Conservation (phyloP, 2,329 filamentous ascomycete species). For the Penicillium sp. region DNA sequence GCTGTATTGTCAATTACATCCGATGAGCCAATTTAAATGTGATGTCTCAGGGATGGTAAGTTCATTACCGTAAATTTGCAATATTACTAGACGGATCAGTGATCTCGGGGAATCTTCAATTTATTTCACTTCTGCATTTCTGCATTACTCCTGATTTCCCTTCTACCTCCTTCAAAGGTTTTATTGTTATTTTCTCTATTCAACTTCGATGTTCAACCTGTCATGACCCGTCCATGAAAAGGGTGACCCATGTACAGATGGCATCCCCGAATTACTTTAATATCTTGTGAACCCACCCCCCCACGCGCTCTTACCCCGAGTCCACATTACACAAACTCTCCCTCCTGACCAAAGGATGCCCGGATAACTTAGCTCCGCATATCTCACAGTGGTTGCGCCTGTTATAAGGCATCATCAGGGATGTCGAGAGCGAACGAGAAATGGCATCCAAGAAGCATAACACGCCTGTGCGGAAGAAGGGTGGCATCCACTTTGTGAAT, state of each 20-base stretch:
- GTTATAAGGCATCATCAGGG: neutral
- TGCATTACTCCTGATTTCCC: neutral
- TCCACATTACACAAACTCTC: neutral
- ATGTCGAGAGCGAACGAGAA: neutral
- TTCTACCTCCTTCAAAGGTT: neutral
- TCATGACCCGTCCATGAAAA: neutral
- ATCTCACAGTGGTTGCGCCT: neutral
- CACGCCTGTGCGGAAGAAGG: constrained; percentile 18
- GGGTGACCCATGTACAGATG: neutral
- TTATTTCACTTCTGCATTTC: neutral
- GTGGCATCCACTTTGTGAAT: constrained; percentile 36
- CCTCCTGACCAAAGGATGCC: neutral
- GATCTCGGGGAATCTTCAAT: neutral
- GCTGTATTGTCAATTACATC: too few species aligned
- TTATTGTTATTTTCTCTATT: neutral
- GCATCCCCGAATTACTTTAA: neutral
- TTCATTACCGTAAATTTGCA: too few species aligned
- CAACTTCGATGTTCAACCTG: neutral
- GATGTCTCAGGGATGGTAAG: too few species aligned
- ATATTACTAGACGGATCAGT: too few species aligned
- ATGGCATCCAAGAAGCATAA: constrained; percentile 27
- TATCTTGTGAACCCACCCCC: neutral
- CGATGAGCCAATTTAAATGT: too few species aligned
- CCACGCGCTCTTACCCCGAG: neutral
- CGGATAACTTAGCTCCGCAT: neutral